phyloP scores from a whole-genome alignment of 2,329 filamentous ascomycete genomes.

The Arthroderma sp. region DNA sequence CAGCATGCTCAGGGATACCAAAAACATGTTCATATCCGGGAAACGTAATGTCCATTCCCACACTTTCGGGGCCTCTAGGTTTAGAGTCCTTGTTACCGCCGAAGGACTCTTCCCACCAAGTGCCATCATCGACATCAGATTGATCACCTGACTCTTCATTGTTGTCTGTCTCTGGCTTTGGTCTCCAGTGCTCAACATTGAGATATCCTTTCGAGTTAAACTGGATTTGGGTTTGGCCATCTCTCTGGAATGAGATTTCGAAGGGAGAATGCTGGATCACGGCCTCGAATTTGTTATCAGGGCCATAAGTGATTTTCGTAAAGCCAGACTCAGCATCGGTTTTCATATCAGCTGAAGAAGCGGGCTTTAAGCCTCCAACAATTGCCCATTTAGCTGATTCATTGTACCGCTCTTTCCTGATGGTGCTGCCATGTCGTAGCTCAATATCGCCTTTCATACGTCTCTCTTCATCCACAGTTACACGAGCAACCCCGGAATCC shows the following conservation, averaged over 20 bases:
- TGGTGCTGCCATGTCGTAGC: conserved; percentile 69
- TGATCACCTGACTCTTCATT: conserved; percentile 21
- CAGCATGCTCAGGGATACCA: conserved; percentile 86
- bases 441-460: conserved; percentile 79
- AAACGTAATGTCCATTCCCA: conserved; percentile 84
- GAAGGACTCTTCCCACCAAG: conserved; percentile 96
- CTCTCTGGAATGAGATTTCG: conserved; percentile 70
- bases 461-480: conserved; percentile 84
- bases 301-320: conserved; percentile 66
- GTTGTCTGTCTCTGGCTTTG: conserved; percentile 44
- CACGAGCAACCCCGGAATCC: conserved; percentile 73
- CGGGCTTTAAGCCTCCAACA: conserved; percentile 63
- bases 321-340: conserved; percentile 53
- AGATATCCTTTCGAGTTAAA: conserved; percentile 82
- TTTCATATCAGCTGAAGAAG: conserved; percentile 56
- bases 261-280: conserved; percentile 75
- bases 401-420: conserved; percentile 86
- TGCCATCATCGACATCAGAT: conserved; percentile 59
- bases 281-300: conserved; percentile 62
- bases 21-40: conserved; percentile 84
- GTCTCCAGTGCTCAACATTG: conserved; percentile 91
- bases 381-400: conserved; percentile 78
- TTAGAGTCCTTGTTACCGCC: conserved; percentile 92
- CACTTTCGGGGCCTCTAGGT: conserved; percentile 84
- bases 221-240: conserved; percentile 68